Evolutionary conservation across 1,284 basidiomycete genomes (phyloP).

Genomic region (Ceratobasidium papillatum): DNA sequence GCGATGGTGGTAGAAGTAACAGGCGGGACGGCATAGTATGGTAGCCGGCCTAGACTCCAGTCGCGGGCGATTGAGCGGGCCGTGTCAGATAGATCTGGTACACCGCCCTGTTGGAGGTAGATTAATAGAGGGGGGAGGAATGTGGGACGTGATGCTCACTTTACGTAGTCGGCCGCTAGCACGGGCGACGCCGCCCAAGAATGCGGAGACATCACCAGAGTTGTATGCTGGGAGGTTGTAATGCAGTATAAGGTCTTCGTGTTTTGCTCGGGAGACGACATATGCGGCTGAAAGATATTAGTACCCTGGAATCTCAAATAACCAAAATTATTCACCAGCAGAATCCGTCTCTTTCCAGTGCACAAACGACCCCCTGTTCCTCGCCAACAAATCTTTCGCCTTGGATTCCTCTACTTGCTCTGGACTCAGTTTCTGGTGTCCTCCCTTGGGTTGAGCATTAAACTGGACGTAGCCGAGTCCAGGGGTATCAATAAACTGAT

Average conservation of each 20-base stretch:
- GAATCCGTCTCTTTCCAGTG: slow-evolving; percentile 84
- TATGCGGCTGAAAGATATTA: slow-evolving; percentile 64
- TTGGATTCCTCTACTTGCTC: slow-evolving; percentile 58
- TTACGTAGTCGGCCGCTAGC: slow-evolving; percentile 83
- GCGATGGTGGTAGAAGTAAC: slow-evolving; percentile 48
- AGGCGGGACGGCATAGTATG: slow-evolving; percentile 77
- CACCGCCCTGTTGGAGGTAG: slow-evolving; percentile 65
- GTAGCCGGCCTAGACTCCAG: slow-evolving; percentile 85
- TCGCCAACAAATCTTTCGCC: slow-evolving; percentile 75
- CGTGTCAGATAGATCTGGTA: slow-evolving; percentile 79
- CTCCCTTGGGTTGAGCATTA: slow-evolving; percentile 51
- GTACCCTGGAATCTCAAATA: neutral
- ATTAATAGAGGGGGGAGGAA: slow-evolving; percentile 25
- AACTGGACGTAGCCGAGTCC: slow-evolving; percentile 68
- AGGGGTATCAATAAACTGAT: slow-evolving; percentile 84
- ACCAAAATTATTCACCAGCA: slow-evolving; percentile 62
- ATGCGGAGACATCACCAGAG: slow-evolving; percentile 74
- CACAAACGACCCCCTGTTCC: slow-evolving; percentile 88
- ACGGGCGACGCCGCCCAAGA: slow-evolving; percentile 86
- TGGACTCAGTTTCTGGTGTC: slow-evolving; percentile 51
- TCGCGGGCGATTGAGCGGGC: slow-evolving; percentile 87
- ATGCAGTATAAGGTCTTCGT: slow-evolving; percentile 87
- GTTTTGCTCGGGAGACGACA: slow-evolving; percentile 75
- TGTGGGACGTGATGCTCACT: slow-evolving; percentile 55
- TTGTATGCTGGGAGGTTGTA: slow-evolving; percentile 89